Conservation (phyloP, 73 alveolate species). For the Uronychia setigera region DNA sequence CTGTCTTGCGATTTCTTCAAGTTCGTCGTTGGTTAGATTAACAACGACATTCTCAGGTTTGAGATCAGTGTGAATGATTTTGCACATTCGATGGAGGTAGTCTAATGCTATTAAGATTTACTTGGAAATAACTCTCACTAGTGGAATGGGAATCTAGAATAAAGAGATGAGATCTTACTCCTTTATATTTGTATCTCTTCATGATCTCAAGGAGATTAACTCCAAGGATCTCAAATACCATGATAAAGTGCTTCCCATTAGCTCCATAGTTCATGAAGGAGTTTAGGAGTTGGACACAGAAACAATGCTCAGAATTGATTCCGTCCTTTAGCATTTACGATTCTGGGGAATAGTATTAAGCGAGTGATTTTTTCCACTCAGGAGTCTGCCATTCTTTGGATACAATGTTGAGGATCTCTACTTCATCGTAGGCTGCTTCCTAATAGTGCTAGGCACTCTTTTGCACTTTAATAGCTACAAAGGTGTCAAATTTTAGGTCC, state of each 20-base stretch:
- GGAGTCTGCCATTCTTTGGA: conserved; percentile 63
- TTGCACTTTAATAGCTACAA: conserved; percentile 90
- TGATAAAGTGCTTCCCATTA: conserved; percentile 84
- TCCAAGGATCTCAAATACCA: conserved; percentile 99
- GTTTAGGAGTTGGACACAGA: conserved; percentile 67
- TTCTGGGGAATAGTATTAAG: conserved; percentile 73
- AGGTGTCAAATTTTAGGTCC: conserved; percentile 82
- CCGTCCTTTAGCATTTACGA: conserved; percentile 55
- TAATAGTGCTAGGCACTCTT: conserved; percentile 86
- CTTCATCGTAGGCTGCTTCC: conserved; percentile 88
- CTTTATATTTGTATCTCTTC: conserved; percentile 78
- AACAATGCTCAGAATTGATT: neutral
- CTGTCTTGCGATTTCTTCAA: conserved; percentile 68
- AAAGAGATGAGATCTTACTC: conserved; percentile 50
- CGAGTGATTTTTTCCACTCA: conserved; percentile 75
- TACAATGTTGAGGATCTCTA: conserved; percentile 93
- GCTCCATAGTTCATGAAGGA: conserved; percentile 85
- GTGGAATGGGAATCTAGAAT: conserved; percentile 59
- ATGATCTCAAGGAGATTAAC: conserved; percentile 95
- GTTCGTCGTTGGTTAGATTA: conserved; percentile 73
- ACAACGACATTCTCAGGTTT: conserved; percentile 88
- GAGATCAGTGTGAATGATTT: conserved; percentile 94
- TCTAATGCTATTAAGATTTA: conserved; percentile 96
- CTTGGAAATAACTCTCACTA: conserved; percentile 81
- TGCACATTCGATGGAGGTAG: conserved; percentile 94